Percentiles rank a stretch among this genome's conserved stretches.
These are phyloP conservation scores for Penstemon newberryi DNA, from an alignment of 257 asterid species.

Conservation along the genomic window DNA sequence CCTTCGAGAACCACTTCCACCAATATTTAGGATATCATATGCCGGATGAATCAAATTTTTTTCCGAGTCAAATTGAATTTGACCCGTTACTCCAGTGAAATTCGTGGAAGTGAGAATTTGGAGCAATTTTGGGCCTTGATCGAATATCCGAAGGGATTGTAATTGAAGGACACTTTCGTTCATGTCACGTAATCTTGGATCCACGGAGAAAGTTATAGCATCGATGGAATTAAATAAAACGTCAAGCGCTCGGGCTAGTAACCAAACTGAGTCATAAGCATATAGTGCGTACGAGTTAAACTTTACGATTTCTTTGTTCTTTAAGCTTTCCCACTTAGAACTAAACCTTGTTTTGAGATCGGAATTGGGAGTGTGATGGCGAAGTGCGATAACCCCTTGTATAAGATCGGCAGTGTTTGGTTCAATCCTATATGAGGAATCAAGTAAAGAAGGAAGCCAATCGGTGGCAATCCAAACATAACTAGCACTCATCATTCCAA, in stretches of 20 bases:
- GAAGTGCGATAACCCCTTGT: conserved; percentile 67
- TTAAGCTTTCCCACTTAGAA: conserved; percentile 45
- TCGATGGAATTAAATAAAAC: conserved; percentile 41
- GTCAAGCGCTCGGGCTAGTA: conserved; percentile 68
- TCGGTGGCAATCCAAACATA: conserved; percentile 81
- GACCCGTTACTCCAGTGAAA: conserved; percentile 62
- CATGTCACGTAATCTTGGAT: conserved; percentile 44
- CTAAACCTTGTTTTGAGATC: conserved; percentile 43
- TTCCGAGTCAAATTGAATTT: conserved; percentile 49
- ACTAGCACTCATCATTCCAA: conserved; percentile 59
- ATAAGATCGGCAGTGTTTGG: conserved; percentile 46
- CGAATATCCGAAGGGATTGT: conserved; percentile 47
- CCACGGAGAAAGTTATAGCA: conserved; percentile 48
- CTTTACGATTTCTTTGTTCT: conserved; percentile 29
- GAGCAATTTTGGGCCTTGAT: conserved; percentile 62
- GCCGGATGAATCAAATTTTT: conserved; percentile 58
- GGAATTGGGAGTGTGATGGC: conserved; percentile 63
- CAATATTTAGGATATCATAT: conserved; percentile 58
- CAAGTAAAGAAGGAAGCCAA: conserved; percentile 64
- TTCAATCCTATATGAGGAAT: conserved; percentile 46
- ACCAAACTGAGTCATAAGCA: conserved; percentile 71
- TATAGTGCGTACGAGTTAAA: conserved; percentile 65
- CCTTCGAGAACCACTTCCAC: conserved; percentile 54
- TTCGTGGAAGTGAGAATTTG: conserved; percentile 42
- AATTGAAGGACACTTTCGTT: conserved; percentile 41